Conservation (phyloP, 2,329 filamentous ascomycete species). For the Aspergillus terreus region DNA sequence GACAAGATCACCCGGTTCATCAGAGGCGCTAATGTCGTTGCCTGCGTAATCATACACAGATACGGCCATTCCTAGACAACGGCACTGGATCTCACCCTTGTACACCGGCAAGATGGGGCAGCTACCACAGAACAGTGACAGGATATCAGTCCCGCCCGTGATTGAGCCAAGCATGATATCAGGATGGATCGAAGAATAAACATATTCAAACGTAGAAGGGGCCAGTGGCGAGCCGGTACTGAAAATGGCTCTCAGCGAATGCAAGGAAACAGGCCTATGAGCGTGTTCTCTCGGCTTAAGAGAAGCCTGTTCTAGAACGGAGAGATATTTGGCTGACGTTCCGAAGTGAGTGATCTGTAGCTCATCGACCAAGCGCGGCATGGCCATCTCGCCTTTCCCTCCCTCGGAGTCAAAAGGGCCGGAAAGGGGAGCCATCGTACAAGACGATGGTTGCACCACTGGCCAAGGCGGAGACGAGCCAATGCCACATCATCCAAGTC, state of each 20-base stretch:
- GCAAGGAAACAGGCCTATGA: constrained; percentile 36
- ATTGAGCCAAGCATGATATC: constrained; percentile 87
- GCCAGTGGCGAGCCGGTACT: constrained; percentile 90
- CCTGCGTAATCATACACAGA: constrained; percentile 54
- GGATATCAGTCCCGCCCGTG: constrained; percentile 93
- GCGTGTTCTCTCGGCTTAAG: constrained; percentile 57
- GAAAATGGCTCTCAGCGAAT: constrained; percentile 75
- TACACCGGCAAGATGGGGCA: constrained; percentile 71
- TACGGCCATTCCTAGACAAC: constrained; percentile 76
- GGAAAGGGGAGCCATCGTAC: constrained; percentile 91
- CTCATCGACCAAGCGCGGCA: constrained; percentile 77
- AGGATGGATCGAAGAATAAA: constrained; percentile 77
- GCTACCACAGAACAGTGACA: constrained; percentile 87
- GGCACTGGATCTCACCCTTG: constrained; percentile 71
- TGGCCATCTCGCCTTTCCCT: constrained; percentile 67
- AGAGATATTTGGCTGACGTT: constrained; percentile 90
- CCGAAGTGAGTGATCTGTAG: constrained; percentile 88
- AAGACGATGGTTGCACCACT: constrained; percentile 78
- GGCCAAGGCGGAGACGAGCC: constrained; percentile 82
- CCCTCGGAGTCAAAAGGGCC: constrained; percentile 58
- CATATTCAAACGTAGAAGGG: constrained; percentile 86
- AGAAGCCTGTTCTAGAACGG: constrained; percentile 76
- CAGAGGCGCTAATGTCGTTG: constrained; percentile 55
- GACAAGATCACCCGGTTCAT: constrained; percentile 80
- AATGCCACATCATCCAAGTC: constrained; percentile 99